Conservation (phyloP, 225 moss, liverwort and hornwort species). For the Neckera pumila region DNA sequence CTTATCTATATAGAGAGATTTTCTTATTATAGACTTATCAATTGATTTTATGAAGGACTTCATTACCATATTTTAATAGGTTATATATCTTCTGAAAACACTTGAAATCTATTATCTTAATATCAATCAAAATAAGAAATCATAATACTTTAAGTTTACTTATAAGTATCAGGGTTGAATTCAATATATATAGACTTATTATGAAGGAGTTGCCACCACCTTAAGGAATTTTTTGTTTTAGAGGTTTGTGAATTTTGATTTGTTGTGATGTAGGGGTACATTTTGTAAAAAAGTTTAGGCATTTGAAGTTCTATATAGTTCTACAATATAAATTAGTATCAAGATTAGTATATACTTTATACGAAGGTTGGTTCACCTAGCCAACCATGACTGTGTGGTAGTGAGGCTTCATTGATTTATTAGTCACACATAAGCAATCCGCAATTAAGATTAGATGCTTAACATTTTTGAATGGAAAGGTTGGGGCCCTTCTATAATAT, state of each 20-base stretch:
- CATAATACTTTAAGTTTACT: not conserved
- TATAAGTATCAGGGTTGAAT: not conserved
- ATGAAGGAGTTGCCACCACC: not conserved
- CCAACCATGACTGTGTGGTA: not conserved
- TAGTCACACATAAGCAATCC: not conserved
- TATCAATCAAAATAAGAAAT: not conserved
- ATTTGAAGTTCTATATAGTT: not conserved
- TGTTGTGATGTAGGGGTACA: not conserved
- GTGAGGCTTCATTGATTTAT: not conserved
- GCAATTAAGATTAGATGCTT: not conserved
- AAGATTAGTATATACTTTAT: not conserved
- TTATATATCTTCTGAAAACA: not conserved
- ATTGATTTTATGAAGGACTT: not conserved
- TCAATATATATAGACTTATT: not conserved
- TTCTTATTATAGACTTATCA: not conserved
- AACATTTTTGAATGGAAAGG: not conserved
- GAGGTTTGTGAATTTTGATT: no score
- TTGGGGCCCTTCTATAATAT: not conserved
- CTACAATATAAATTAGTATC: not conserved
- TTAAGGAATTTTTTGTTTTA: no score
- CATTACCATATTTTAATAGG: not conserved
- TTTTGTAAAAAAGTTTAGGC: not conserved
- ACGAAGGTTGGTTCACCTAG: not conserved
- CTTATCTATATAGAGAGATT: accelerated
- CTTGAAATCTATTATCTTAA: accelerated